Percentiles rank a stretch among this genome's conserved stretches.
These are phyloP conservation scores for Ustilago trichophora DNA, from an alignment of 1,284 basidiomycete genomes.

Conservation along the genomic window DNA sequence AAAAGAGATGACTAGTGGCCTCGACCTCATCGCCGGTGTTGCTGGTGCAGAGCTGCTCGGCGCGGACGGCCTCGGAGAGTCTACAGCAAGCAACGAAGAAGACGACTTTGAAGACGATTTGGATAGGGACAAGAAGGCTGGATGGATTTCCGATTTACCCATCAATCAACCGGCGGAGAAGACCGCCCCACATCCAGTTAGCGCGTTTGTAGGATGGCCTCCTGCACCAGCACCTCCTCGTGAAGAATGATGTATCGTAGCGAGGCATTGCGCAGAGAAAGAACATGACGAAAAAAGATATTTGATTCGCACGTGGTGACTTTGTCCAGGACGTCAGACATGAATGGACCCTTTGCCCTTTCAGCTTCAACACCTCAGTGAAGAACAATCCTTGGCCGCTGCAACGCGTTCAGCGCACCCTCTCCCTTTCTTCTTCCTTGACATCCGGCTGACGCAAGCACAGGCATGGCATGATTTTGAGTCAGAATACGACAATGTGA, in stretches of 20 bases:
- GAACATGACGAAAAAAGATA: too few relatives aligned
- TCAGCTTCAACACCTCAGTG: too few relatives aligned
- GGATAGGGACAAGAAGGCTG: slow-evolving; percentile 27
- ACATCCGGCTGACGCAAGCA: too few relatives aligned
- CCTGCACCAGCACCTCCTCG: slow-evolving; percentile 12
- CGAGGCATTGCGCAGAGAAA: too few relatives aligned
- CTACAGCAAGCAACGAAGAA: slow-evolving; percentile 28
- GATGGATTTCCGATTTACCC: slow-evolving; percentile 46
- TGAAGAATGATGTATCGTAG: slow-evolving; percentile 20
- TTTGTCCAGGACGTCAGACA: too few relatives aligned
- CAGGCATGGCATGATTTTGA: too few relatives aligned
- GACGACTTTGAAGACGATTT: slow-evolving; percentile 34
- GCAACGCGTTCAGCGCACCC: too few relatives aligned
- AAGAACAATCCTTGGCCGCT: too few relatives aligned
- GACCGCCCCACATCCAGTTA: slow-evolving; percentile 39
- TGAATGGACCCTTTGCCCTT: too few relatives aligned
- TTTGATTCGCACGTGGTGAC: too few relatives aligned
- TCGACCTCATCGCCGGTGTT: slow-evolving; percentile 44
- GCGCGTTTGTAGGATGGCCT: slow-evolving; percentile 45
- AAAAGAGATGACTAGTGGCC: slow-evolving; percentile 37
- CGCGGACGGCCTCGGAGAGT: slow-evolving; percentile 24
- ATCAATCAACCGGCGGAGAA: slow-evolving; percentile 48
- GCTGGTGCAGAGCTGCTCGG: slow-evolving; percentile 38
- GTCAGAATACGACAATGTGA: too few relatives aligned
- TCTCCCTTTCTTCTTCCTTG: too few relatives aligned